A percentile compares a stretch with the other conserved stretches of the same genome.
Conservation (phyloP, 2,329 filamentous ascomycete genomes). For the Trichoderma sp. region DNA sequence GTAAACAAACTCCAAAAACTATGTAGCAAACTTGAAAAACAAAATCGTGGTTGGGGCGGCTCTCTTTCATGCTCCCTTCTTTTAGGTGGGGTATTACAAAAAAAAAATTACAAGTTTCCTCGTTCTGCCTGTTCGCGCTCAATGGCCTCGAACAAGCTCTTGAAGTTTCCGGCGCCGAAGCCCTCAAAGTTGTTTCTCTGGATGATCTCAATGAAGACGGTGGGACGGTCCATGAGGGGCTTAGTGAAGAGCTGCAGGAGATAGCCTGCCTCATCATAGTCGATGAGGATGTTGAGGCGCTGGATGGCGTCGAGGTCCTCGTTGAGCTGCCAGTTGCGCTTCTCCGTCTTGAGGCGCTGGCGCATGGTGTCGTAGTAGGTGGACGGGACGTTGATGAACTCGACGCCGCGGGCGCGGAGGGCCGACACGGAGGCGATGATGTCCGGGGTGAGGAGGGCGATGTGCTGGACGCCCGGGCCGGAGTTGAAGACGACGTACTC, state of each 20-base stretch:
- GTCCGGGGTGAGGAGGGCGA: constrained; percentile 77
- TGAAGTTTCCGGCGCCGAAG: constrained; percentile 94
- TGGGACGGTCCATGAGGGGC: constrained; percentile 90
- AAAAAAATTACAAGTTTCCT: constrained; percentile 64
- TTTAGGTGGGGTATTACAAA: not conserved
- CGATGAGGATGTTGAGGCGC: constrained; percentile 81
- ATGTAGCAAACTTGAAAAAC: not conserved
- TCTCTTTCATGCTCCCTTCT: not conserved
- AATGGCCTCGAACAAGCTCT: constrained; percentile 90
- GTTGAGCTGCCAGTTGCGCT: constrained; percentile 59
- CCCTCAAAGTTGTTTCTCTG: constrained; percentile 87
- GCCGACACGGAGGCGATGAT: constrained; percentile 76
- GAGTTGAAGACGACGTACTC: constrained; percentile 90
- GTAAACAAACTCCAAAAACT: not conserved
- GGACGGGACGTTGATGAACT: constrained; percentile 87
- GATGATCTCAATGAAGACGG: constrained; percentile 95
- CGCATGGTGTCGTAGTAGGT: constrained; percentile 82
- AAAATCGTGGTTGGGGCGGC: not conserved
- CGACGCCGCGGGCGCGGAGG: constrained; percentile 79
- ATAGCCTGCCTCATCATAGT: constrained; percentile 92
- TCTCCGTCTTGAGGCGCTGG: constrained; percentile 64
- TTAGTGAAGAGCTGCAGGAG: constrained; percentile 74
- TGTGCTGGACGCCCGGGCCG: constrained; percentile 88
- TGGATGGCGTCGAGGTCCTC: constrained; percentile 78
- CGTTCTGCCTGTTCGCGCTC: constrained; percentile 85